Evolutionary conservation across 2,329 filamentous ascomycete genomes (phyloP), one percentile per base, ranked within the genome.

Genomic region (Colletotrichum tanaceti): DNA sequence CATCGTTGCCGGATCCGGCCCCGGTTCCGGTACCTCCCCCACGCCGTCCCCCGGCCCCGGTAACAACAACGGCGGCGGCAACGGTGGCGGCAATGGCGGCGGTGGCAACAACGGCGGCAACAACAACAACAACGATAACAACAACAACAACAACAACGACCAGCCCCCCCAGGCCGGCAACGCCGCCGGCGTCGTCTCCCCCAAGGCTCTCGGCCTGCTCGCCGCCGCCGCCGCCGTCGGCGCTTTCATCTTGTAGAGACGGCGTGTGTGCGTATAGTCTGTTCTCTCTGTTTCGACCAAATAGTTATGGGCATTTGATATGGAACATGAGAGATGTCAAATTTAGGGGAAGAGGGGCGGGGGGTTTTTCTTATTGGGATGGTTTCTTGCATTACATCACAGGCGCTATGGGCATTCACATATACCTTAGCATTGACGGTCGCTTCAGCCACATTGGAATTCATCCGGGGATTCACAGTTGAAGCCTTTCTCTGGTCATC

Each of bases 1-100:
- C 61, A 63, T 70, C 58, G 60, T 47, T 20, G 53, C 57, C n/a
- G 64, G 64, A 53, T 68, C 68, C 28, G 62, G 59, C 65, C 70
- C 61, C 46, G 60, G 58, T 60, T 24, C 39, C 11, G 55, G 54
- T 9, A 24, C 68, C n/a, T 63, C 59, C n/a, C 68, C 68, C 4
- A 70, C 68, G 2, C 61, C 50, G 35, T 64, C 58, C 44, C 14
- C 50, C 47, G 35, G 28, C 24, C 18, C 49, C 60, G 43, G 47
- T 52, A 20, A 2, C 61, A 58, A 35, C 58, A 53, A 58, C 41
- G 49, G 58, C 49, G 52, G 58, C 41, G 49, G 58, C 49, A 44
- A 55, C 46, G 47, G 52, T 43, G 46, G 55, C 58, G 38, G 43
- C 59, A 24, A 39, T 24, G 24, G 24, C 4, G 44, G 47, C 55